These are phyloP conservation scores for Hortiboletus flavorubellus DNA, from an alignment of 768 basidiomycete species.

Conservation along the genomic window DNA sequence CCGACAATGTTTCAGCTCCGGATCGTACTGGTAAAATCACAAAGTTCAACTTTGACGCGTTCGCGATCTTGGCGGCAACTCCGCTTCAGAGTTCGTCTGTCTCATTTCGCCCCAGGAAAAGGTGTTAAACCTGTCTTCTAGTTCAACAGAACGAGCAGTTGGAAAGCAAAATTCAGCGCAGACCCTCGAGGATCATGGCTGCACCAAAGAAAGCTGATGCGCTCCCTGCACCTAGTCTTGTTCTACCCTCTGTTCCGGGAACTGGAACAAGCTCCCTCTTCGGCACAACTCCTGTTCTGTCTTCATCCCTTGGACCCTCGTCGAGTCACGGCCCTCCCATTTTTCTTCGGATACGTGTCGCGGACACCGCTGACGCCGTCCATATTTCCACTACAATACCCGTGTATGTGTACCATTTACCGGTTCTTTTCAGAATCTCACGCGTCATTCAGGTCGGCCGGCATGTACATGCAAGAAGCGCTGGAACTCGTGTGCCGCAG, in stretches of 20 bases:
- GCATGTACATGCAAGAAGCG: constrained; percentile 97
- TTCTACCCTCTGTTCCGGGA: constrained; percentile 35
- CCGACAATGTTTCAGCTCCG: constrained; percentile 56
- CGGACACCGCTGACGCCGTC: constrained; percentile 75
- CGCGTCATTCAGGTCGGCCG: constrained; percentile 55
- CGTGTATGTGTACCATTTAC: constrained; percentile 56
- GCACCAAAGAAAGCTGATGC: constrained; percentile 58
- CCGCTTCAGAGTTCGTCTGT: constrained; percentile 56
- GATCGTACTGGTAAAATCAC: constrained; percentile 82
- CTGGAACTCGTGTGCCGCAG: constrained; percentile 79
- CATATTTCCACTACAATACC: constrained; percentile 89
- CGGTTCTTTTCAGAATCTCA: background rate
- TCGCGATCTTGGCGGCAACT: constrained; percentile 80
- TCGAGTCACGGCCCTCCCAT: constrained; percentile 76
- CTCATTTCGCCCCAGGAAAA: background rate
- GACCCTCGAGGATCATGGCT: constrained; percentile 64
- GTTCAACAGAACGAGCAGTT: constrained; percentile 77
- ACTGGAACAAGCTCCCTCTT: constrained; percentile 46
- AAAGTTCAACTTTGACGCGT: constrained; percentile 89
- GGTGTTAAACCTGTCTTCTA: constrained; percentile 19
- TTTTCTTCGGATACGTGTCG: constrained; percentile 79
- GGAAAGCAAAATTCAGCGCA: constrained; percentile 77
- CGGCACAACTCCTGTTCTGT: constrained; percentile 51
- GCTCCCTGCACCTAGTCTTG: constrained; percentile 36
- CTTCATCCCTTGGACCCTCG: constrained; percentile 67